Percentiles rank a stretch among this genome's conserved stretches.
Evolutionary conservation across 2,329 filamentous ascomycete species (phyloP).

Genomic region (Scedosporium boydii): DNA sequence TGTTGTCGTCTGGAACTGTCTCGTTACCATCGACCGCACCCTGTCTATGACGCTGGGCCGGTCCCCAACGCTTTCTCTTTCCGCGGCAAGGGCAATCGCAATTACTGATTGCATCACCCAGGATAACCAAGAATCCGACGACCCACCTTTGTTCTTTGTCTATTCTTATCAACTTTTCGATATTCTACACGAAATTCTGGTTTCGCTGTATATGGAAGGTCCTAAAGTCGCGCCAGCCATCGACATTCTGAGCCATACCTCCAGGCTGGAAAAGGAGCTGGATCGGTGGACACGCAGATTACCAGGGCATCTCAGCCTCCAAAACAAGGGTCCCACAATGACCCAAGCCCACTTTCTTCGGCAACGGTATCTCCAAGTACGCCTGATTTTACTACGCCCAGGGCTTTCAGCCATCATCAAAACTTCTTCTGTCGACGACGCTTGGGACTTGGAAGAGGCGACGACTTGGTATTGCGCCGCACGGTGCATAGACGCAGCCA

Average conservation of each 20-base stretch:
- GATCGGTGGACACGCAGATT: background rate
- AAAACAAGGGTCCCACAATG: background rate
- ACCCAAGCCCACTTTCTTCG: background rate
- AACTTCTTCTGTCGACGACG: background rate
- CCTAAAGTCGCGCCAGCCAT: background rate
- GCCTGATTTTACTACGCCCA: background rate
- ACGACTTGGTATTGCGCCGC: background rate
- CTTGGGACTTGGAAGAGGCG: background rate
- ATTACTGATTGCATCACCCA: background rate
- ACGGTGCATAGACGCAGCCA: background rate
- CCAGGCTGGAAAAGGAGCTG: background rate
- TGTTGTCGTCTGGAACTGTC: background rate
- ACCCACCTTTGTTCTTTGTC: background rate
- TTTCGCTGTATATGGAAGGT: background rate
- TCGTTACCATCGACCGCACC: conserved; percentile 1
- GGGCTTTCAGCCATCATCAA: background rate
- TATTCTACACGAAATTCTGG: background rate
- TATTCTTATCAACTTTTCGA: conserved; percentile 2
- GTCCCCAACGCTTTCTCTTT: background rate
- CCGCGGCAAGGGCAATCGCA: background rate
- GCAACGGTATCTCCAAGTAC: conserved; percentile 2
- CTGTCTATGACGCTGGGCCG: conserved; percentile 1
- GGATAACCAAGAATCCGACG: background rate
- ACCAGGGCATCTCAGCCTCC: background rate
- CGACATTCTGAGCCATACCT: background rate